These are phyloP conservation scores for Aspergillus nanangensis DNA, from an alignment of 495 filamentous ascomycete species.

Conservation along the genomic window DNA sequence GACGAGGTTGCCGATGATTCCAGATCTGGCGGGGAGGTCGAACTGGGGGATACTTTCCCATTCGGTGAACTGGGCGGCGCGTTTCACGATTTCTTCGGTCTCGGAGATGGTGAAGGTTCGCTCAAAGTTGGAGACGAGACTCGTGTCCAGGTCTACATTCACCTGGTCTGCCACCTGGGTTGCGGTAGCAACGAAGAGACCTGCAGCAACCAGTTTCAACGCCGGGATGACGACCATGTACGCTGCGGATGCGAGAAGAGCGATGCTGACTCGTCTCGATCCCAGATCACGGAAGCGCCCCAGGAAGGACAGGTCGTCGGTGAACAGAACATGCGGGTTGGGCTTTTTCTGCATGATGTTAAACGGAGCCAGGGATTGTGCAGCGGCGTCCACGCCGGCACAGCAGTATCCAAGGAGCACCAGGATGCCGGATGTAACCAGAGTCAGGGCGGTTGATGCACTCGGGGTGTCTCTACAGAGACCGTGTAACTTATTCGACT, in stretches of 20 bases:
- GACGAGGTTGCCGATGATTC: slow-evolving; percentile 1
- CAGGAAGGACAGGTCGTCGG: background rate
- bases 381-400: slow-evolving; percentile 1
- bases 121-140: background rate
- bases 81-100: background rate
- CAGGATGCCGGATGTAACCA: background rate
- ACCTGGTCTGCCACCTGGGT: background rate
- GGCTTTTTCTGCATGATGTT: slow-evolving; percentile 1
- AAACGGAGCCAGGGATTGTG: background rate
- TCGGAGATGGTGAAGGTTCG: background rate
- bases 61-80: background rate
- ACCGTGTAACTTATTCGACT: background rate
- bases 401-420: background rate
- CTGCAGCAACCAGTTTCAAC: background rate
- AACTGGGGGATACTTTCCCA: slow-evolving; percentile 1
- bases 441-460: background rate
- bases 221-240: background rate
- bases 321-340: background rate
- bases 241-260: background rate
- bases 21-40: background rate
- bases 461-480: background rate
- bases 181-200: background rate
- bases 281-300: background rate
- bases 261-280: background rate
- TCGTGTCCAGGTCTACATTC: background rate